Base-by-base conservation (phyloP, 805 yeast species). In the Candida oleophila region DNA sequence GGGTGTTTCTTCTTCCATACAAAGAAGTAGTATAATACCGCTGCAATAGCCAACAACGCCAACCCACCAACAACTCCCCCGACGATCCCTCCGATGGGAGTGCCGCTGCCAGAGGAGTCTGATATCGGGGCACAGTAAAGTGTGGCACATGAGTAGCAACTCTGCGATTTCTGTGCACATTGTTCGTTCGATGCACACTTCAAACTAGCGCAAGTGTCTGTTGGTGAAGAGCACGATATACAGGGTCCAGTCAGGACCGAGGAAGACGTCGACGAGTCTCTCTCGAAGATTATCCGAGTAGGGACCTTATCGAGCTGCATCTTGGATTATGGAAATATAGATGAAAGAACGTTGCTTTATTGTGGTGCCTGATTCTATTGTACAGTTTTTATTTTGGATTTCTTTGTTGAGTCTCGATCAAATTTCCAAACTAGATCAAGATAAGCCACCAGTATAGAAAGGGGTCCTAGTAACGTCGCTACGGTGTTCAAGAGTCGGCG, bases 21-120 rank as follows among this genome's bases (percentile, higher is more conserved):
- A 18, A 60, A 57, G 46, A 55, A 49, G 47, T 62, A 68, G 54
- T 55, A 72, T 38, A 61, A 44, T 18, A 57, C 66, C 14, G 53
- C 68, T 1, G 62, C 35, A 2, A 63, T 34, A 5, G 55, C 56
- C 4, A 67, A 14, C 3, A 60, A 62, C 3, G 52, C 69, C 20
- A 65, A 54, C 7, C 73, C 73, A 12, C 75, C 77, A 3, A 70
- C 58, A 1, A 66, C 70, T 11, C 76, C 77, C 12, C 77, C 77
- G 2, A 67, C 74, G 16, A 71, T 64, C 3, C 64, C 72, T 11
- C 76, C 76, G 15, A 68, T 52, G 12, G 65, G 60, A 1, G 58
- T 37, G 30, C 49, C 21, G n/a, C 39, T 44, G n/a, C 48, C 22
- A 18, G 43, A 8, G 16, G 43, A 8, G 12, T 40, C 35, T 9